A percentile compares a stretch with the other conserved stretches of the same genome.
Conservation (phyloP, 495 filamentous ascomycete species). For the Neohortaea acidophila region DNA sequence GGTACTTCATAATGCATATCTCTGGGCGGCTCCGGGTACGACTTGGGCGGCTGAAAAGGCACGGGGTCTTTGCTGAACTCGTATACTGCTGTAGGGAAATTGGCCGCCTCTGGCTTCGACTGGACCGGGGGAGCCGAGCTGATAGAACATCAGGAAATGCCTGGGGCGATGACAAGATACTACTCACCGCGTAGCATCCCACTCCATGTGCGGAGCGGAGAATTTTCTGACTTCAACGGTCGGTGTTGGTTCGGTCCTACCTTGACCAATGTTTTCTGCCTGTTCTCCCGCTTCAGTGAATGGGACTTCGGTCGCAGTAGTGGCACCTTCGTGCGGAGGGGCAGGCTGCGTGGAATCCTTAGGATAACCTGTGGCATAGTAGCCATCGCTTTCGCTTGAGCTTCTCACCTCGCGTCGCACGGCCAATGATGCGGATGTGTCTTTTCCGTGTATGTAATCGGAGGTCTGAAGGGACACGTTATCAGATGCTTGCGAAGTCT, state of each 20-base stretch:
- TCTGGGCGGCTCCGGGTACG: slow-evolving; percentile 68
- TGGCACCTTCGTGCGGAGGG: slow-evolving; percentile 9
- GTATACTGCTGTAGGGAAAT: slow-evolving; percentile 55
- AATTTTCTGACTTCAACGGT: slow-evolving; percentile 32
- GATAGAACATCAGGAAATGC: slow-evolving; percentile 2
- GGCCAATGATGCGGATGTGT: slow-evolving; percentile 14
- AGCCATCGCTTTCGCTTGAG: slow-evolving; percentile 22
- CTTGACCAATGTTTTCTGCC: slow-evolving; percentile 28
- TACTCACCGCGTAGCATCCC: slow-evolving; percentile 50
- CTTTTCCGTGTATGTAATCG: slow-evolving; percentile 3
- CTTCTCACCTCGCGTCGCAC: slow-evolving; percentile 30
- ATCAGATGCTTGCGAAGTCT: no score
- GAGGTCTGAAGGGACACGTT: slow-evolving; percentile 2
- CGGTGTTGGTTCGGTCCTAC: slow-evolving; percentile 26
- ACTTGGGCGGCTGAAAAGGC: slow-evolving; percentile 57
- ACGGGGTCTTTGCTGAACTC: slow-evolving; percentile 55
- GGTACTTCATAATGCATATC: slow-evolving; percentile 75
- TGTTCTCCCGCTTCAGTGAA: slow-evolving; percentile 25
- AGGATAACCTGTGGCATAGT: slow-evolving; percentile 15
- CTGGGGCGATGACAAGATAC: background rate
- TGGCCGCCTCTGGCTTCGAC: slow-evolving; percentile 61
- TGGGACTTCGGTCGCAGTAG: slow-evolving; percentile 24
- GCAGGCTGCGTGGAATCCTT: background rate
- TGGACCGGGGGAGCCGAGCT: slow-evolving; percentile 61
- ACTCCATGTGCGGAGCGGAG: slow-evolving; percentile 40